Conservation (phyloP, 495 filamentous ascomycete genomes). For the Baudoinia panamericana region DNA sequence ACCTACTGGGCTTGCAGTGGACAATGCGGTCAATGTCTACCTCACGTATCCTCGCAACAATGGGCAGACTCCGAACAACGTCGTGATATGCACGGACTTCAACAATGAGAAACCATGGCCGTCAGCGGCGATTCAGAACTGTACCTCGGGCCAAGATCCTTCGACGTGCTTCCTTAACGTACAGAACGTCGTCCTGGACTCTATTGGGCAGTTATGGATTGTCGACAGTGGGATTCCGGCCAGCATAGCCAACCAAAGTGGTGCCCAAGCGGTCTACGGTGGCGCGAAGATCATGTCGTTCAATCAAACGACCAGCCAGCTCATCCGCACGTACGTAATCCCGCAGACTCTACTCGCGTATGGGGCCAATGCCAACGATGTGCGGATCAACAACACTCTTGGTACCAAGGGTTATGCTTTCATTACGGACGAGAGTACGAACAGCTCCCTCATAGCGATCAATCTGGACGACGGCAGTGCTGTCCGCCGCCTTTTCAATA, state of each 20-base stretch:
- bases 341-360: constrained; percentile 12
- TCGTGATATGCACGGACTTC: constrained; percentile 18
- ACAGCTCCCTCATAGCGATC: constrained; percentile 20
- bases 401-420: constrained; percentile 22
- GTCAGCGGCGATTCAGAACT: constrained; percentile 24
- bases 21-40: constrained; percentile 19
- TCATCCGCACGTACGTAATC: constrained; percentile 21
- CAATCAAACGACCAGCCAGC: constrained; percentile 15
- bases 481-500: constrained; percentile 22
- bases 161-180: constrained; percentile 26
- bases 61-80: constrained; percentile 22
- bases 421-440: constrained; percentile 21
- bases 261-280: constrained; percentile 7
- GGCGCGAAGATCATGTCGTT: constrained; percentile 26
- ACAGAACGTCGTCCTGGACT: constrained; percentile 25
- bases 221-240: constrained; percentile 23
- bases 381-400: constrained; percentile 25
- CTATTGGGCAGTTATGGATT: constrained; percentile 20
- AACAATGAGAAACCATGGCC: constrained; percentile 22
- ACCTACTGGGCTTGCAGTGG: constrained; percentile 24
- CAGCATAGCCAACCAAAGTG: not conserved
- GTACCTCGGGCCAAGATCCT: constrained; percentile 21
- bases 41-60: constrained; percentile 24
- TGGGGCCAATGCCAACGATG: constrained; percentile 21
- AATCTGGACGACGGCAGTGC: constrained; percentile 20